Base-by-base conservation (phyloP, 192 early-diverging fungal species). In the Allomyces arbusculus region DNA sequence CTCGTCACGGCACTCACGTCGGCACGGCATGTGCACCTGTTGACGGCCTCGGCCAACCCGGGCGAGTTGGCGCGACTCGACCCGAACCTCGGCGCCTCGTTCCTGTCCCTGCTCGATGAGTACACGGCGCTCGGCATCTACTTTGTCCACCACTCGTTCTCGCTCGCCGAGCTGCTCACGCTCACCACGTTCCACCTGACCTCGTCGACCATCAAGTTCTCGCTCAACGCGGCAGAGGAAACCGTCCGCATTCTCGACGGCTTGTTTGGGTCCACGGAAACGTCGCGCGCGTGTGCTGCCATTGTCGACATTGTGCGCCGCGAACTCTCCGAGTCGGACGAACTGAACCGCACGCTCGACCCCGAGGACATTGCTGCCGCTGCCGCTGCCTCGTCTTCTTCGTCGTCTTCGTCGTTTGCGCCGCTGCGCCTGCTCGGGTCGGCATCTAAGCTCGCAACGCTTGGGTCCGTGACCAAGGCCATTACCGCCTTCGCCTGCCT, bases 211-310 rank as follows among this genome's bases (percentile, higher is more conserved):
- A 79, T 92, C 45, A 84, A 83, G 62, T 78, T 84, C 62, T 75
- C 84, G 23, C 69, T 87, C 62, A 71, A 87, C 84, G 79, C 87
- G 23, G 89, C 90, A 3, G 90, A 93, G 64, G 91, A 94, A 74
- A 87, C 83, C 25, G 91, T 95, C 16, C 84, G 87, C 1, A 74
- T 92, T n/a, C 80, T 97, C 45, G 95, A 96, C 76, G 92, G 90
- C 6, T 70, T 98, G 10, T 96, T 98, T 79, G 95, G 95, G 23
- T 85, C 88, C 3, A 96, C 90, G 8, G 94, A 98, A 70, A 92
- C 94, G 0, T 94, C 92, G 19, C 80, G 87, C 24, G 90, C 91
- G 14, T 73, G 93, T 26, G 84, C 88, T 1, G 84, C 89, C 23
- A 81, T 95, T 61, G 84, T 95, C 33, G 74, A 84, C 44, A 74